phyloP scores from a whole-genome alignment of 2,329 filamentous ascomycete species.

The Alternaria gaisen region DNA sequence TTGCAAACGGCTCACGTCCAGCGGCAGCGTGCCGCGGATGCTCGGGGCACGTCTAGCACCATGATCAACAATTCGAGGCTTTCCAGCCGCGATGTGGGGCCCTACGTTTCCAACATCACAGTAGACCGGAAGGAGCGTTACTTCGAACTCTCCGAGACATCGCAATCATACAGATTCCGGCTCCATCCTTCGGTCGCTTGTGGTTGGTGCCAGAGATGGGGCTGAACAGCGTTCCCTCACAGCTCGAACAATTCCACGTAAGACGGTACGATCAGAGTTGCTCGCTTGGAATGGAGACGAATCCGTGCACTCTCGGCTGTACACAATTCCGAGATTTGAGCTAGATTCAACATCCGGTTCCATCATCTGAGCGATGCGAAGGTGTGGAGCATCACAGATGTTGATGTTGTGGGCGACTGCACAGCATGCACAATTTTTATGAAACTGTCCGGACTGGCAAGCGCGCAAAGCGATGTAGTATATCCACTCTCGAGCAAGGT shows the following conservation, averaged over 20 bases:
- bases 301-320: background rate
- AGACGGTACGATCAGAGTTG: background rate
- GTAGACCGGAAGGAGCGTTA: background rate
- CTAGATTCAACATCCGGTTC: background rate
- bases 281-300: background rate
- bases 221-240: background rate
- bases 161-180: background rate
- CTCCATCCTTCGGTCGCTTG: background rate
- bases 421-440: background rate
- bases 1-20: background rate
- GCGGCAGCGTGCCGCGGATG: conserved; percentile 1
- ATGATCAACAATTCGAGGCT: background rate
- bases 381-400: background rate
- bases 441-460: background rate
- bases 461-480: background rate
- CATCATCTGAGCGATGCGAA: background rate
- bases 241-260: conserved; percentile 2
- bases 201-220: background rate
- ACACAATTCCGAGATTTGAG: background rate
- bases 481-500: background rate
- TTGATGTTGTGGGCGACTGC: background rate
- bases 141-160: background rate
- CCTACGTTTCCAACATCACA: background rate
- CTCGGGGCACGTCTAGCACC: background rate
- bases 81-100: background rate